These are phyloP conservation scores for Candida yuanshanica DNA, from an alignment of 805 yeast genomes.

Conservation along the genomic window DNA sequence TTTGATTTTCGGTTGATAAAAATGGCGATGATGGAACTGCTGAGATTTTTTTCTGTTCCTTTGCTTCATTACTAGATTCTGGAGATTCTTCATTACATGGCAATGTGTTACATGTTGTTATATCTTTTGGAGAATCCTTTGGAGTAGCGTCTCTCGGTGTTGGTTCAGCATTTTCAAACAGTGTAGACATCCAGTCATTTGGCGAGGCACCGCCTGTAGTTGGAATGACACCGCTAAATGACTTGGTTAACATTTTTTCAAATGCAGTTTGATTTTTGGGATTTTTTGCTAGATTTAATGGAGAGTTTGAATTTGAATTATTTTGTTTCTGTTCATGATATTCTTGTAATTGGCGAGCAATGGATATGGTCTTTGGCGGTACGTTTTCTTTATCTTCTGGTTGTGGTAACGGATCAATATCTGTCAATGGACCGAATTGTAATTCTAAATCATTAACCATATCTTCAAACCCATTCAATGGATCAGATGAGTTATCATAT, in stretches of 20 bases:
- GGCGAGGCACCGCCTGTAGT: slow-evolving; percentile 17
- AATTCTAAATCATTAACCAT: slow-evolving; percentile 27
- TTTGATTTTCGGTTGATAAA: background rate
- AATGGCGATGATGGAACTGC: slow-evolving; percentile 21
- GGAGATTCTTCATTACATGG: slow-evolving; percentile 26
- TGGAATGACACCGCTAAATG: slow-evolving; percentile 26
- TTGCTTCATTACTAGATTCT: slow-evolving; percentile 4
- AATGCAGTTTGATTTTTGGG: slow-evolving; percentile 28
- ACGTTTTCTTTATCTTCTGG: slow-evolving; percentile 31
- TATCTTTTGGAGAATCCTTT: slow-evolving; percentile 25
- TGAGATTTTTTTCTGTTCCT: slow-evolving; percentile 7
- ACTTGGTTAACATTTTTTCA: slow-evolving; percentile 34
- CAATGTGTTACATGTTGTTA: slow-evolving; percentile 26
- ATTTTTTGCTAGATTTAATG: slow-evolving; percentile 3
- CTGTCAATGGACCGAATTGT: slow-evolving; percentile 24
- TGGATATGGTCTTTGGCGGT: slow-evolving; percentile 30
- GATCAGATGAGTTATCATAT: slow-evolving; percentile 21
- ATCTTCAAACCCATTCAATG: slow-evolving; percentile 34
- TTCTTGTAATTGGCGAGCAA: slow-evolving; percentile 14
- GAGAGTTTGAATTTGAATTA: background rate
- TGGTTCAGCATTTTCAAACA: slow-evolving; percentile 18
- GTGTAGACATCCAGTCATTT: slow-evolving; percentile 23
- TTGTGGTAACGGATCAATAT: slow-evolving; percentile 25
- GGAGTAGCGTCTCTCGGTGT: slow-evolving; percentile 23
- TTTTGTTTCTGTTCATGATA: slow-evolving; percentile 11